phyloP scores from a whole-genome alignment of 805 yeast genomes.

The Ogataea allantospora region DNA sequence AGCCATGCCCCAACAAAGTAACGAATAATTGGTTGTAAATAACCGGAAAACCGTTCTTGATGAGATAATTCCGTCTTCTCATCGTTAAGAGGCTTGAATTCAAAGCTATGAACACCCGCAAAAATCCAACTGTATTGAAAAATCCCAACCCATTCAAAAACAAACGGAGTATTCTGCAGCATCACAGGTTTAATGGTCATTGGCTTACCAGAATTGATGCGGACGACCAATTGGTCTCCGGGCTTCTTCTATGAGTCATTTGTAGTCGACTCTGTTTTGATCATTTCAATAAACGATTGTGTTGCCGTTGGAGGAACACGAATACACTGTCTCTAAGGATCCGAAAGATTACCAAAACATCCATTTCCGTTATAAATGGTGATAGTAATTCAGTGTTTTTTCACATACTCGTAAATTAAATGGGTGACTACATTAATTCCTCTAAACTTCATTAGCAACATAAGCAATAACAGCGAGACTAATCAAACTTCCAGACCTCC shows the following conservation, averaged over 20 bases:
- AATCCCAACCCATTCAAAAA: background rate
- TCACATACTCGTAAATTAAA: no score
- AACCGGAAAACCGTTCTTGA: background rate
- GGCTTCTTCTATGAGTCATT: slow-evolving; percentile 24
- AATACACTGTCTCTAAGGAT: slow-evolving; percentile 48
- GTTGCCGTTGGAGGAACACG: slow-evolving; percentile 25
- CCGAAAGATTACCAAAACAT: slow-evolving; percentile 53
- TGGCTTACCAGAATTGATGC: background rate
- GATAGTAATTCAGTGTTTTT: no score
- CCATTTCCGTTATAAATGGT: slow-evolving; percentile 39
- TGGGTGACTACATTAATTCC: no score
- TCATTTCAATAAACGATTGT: slow-evolving; percentile 24
- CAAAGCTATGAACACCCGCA: background rate
- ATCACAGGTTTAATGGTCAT: background rate
- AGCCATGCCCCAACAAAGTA: background rate
- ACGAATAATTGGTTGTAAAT: background rate
- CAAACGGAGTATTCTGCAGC: background rate
- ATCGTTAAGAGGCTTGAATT: background rate
- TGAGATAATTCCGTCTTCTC: background rate
- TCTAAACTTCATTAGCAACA: background rate
- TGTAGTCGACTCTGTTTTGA: slow-evolving; percentile 26
- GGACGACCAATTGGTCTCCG: no score
- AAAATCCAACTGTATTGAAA: background rate
- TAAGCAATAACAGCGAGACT: no score
- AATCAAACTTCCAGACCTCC: slow-evolving; percentile 8